Conservation (phyloP, 1,284 basidiomycete species). For the Microbotryum silenes-acaulis region DNA sequence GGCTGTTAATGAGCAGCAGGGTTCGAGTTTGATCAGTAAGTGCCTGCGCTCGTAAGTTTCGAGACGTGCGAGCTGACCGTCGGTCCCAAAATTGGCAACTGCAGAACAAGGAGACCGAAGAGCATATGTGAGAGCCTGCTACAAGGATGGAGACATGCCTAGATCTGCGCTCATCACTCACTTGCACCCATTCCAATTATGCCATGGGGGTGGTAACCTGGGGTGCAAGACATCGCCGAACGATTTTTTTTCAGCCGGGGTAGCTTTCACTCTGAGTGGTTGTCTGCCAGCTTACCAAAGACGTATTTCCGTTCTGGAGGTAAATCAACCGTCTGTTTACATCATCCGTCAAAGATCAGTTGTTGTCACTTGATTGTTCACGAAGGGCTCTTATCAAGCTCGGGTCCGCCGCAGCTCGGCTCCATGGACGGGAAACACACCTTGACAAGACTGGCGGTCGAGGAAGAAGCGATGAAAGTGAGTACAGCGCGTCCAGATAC, state of each 20-base stretch:
- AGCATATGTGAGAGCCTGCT: not conserved
- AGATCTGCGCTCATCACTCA: constrained; percentile 9
- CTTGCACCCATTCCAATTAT: constrained; percentile 72
- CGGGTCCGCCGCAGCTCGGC: no score
- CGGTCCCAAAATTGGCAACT: constrained; percentile 85
- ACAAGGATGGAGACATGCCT: not conserved
- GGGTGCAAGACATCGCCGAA: not conserved
- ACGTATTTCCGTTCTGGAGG: constrained; percentile 86
- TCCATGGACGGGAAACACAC: constrained; percentile 35
- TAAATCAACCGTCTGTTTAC: constrained; percentile 65
- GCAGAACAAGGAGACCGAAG: not conserved
- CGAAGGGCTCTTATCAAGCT: no score
- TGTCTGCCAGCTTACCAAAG: constrained; percentile 51
- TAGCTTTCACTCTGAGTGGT: no score
- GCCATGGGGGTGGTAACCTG: constrained; percentile 83
- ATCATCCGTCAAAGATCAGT: no score
- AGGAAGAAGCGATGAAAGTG: constrained; percentile 11
- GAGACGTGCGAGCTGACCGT: constrained; percentile 50
- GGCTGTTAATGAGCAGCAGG: constrained; percentile 47
- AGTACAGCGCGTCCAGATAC: constrained; percentile 20
- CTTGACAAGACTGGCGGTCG: constrained; percentile 5
- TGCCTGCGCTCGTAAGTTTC: not conserved
- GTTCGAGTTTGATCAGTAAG: not conserved
- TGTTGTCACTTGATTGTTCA: no score
- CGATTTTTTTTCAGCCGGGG: no score